phyloP scores from a whole-genome alignment of 257 asterid genomes.

The Petrea volubilis region DNA sequence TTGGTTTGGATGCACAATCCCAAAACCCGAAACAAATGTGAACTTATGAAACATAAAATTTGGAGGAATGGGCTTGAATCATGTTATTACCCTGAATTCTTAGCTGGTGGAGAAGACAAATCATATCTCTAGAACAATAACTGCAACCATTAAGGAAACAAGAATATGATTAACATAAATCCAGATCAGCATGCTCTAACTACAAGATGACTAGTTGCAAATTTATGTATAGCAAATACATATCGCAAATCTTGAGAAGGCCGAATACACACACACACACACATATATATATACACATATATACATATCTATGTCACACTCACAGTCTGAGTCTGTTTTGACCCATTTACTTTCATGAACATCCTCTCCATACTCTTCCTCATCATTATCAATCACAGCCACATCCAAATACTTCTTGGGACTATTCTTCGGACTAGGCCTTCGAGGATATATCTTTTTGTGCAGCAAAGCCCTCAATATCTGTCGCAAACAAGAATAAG shows the following conservation, averaged over 20 bases:
- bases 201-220: background rate
- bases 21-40: background rate
- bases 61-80: conserved; percentile 1
- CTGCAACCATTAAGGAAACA: conserved; percentile 43
- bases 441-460: conserved; percentile 69
- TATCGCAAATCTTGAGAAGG: background rate
- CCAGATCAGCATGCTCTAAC: background rate
- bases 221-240: too few relatives aligned
- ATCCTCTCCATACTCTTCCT: conserved; percentile 29
- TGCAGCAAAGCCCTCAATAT: conserved; percentile 66
- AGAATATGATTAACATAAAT: background rate
- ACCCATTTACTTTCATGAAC: conserved; percentile 67
- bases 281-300: too few relatives aligned
- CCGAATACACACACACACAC: too few relatives aligned
- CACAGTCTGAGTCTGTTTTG: conserved; percentile 86
- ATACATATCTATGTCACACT: conserved; percentile 19
- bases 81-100: conserved; percentile 27
- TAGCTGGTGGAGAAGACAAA: conserved; percentile 15
- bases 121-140: conserved; percentile 82
- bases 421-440: conserved; percentile 37
- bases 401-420: conserved; percentile 46
- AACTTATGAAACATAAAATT: background rate
- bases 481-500: conserved; percentile 29
- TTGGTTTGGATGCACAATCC: background rate
- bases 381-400: conserved; percentile 36